These are phyloP conservation scores for Termitomyces sp. DNA, from an alignment of 1,284 basidiomycete species.

Conservation along the genomic window DNA sequence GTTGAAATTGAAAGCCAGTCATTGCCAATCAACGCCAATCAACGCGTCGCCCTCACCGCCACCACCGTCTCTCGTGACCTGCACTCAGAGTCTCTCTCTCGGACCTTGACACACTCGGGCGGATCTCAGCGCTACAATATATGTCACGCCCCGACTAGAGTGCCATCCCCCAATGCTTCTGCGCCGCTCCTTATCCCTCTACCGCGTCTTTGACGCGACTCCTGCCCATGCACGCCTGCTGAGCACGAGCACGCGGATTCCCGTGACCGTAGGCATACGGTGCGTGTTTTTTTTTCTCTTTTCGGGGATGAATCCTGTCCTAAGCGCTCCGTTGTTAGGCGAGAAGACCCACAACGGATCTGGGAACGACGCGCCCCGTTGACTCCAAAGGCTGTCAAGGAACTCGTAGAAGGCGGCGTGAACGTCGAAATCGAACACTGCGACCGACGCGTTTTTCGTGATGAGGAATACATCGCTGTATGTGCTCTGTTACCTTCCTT, in stretches of 20 bases:
- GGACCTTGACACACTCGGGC: no score
- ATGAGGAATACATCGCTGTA: slow-evolving; percentile 65
- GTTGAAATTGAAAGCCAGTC: no score
- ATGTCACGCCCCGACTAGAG: no score
- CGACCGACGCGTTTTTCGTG: slow-evolving; percentile 66
- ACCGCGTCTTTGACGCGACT: not conserved
- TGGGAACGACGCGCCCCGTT: slow-evolving; percentile 88
- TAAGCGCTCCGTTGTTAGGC: slow-evolving; percentile 24
- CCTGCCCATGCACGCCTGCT: not conserved
- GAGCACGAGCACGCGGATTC: not conserved
- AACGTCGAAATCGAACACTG: slow-evolving; percentile 74
- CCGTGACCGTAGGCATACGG: not conserved
- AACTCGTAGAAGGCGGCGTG: slow-evolving; percentile 54
- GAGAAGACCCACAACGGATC: slow-evolving; percentile 74
- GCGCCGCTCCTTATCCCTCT: not conserved
- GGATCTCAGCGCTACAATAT: no score
- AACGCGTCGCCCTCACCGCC: no score
- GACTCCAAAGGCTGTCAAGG: slow-evolving; percentile 67
- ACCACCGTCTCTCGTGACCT: no score
- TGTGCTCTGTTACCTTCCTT: not conserved
- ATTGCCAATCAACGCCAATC: no score
- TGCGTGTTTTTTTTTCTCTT: not conserved
- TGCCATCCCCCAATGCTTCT: not conserved
- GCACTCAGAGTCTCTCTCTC: no score
- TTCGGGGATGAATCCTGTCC: not conserved